These are phyloP conservation scores for Penicillium soppii DNA, from an alignment of 495 filamentous ascomycete genomes.

Conservation along the genomic window DNA sequence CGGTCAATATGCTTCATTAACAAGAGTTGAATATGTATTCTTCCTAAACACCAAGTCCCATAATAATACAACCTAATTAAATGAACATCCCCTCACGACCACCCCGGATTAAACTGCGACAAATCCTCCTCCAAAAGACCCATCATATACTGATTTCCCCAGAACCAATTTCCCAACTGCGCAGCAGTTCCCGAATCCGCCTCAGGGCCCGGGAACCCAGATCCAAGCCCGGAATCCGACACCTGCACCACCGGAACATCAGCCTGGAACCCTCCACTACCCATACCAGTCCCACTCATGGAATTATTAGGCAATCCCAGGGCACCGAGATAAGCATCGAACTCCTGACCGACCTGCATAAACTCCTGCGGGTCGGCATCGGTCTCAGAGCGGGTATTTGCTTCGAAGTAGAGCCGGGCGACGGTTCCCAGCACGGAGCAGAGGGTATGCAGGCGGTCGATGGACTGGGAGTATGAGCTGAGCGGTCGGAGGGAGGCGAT, in stretches of 20 bases:
- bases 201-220: slow-evolving; percentile 9
- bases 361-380: slow-evolving; percentile 43
- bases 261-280: slow-evolving; percentile 9
- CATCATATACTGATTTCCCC: slow-evolving; percentile 64
- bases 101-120: slow-evolving; percentile 50
- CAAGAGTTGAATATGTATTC: too few species aligned
- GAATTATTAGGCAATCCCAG: slow-evolving; percentile 52
- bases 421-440: slow-evolving; percentile 62
- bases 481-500: slow-evolving; percentile 54
- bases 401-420: slow-evolving; percentile 61
- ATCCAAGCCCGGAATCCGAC: background rate
- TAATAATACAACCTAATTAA: too few species aligned
- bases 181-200: slow-evolving; percentile 9
- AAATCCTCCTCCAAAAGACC: slow-evolving; percentile 61
- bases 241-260: slow-evolving; percentile 10
- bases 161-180: slow-evolving; percentile 67
- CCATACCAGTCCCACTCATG: slow-evolving; percentile 1
- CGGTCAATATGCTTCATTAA: too few species aligned
- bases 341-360: slow-evolving; percentile 55
- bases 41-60: too few species aligned
- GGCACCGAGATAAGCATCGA: slow-evolving; percentile 63
- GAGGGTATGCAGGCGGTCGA: slow-evolving; percentile 58
- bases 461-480: slow-evolving; percentile 52
- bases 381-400: slow-evolving; percentile 48
- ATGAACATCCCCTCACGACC: background rate